Base-by-base conservation (phyloP, 441 rosid genomes). In the Sinapis alba region DNA sequence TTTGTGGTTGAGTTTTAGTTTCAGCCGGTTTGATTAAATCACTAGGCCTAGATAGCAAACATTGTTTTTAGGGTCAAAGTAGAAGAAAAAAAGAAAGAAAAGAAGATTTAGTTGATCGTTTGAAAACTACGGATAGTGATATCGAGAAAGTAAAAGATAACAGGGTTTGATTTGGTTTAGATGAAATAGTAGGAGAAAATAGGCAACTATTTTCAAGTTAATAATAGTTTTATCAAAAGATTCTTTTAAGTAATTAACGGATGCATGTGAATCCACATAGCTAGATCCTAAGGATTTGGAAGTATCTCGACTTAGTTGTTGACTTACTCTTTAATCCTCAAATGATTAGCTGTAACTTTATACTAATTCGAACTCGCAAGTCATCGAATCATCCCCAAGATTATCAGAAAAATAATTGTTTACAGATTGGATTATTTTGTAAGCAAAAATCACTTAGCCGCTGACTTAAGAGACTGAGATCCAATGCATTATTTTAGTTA, bases 381-480 rank as follows among this genome's bases (percentile, higher is more conserved):
- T 62, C 59, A 4, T 62, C 53, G 41, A 69, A 76, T 69, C 41
- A 28, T 43, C 54, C 12, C 21, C 53, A 56, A 76, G 60, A 28
- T 43, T 28, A 41, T 3, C 1, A 27, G n/a, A 41, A 4, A 54
- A 62, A 24, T 26, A 20, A 43, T 63, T 41, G 10, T 56, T 63
- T 69, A 63, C 21, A 21, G 66, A 30, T 69, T 70, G 65, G 75
- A 63, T 21, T 63, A 70, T 63, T 71, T 76, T 76, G 75, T 21
- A 76, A 70, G 79, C 79, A 64, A 63, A 63, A 69, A 62, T 53
- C 30, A 63, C 71, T 38, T 0, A 63, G 61, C 30, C 75, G 75
- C n/a, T 76, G 79, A 76, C 75, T 63, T 63, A 30, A 54, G 64
- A 76, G 38, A 56, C 75, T 43, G 60, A 43, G 79, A 69, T 69